phyloP scores from a whole-genome alignment of 306 rosid genomes.

The Lotus japonicus region DNA sequence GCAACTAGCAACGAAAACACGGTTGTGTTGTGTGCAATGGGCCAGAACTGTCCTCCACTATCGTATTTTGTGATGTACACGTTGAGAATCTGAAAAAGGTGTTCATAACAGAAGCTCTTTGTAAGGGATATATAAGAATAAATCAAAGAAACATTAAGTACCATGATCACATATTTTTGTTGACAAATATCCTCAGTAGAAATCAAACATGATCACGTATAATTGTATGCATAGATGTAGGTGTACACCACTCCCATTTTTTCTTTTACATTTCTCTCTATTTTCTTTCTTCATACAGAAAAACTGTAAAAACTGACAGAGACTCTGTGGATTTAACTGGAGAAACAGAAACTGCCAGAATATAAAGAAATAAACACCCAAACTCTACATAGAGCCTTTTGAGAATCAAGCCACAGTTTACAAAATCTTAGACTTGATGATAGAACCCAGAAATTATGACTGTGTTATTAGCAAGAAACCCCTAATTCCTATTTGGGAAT shows the following conservation, averaged over 20 bases:
- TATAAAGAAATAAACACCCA: too few relatives aligned
- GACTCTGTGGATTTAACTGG: too few relatives aligned
- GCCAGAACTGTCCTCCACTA: conserved; percentile 76
- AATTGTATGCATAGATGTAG: background rate
- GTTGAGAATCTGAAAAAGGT: conserved; percentile 58
- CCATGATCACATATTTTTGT: background rate
- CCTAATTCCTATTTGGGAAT: too few relatives aligned
- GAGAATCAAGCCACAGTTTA: too few relatives aligned
- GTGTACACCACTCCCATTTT: background rate
- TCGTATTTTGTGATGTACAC: conserved; percentile 72
- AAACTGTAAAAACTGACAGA: too few relatives aligned
- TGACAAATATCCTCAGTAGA: conserved; percentile 8
- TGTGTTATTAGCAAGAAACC: too few relatives aligned
- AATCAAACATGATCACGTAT: background rate
- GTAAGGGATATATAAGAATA: background rate
- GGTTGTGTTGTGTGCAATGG: conserved; percentile 67
- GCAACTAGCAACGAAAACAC: conserved; percentile 61
- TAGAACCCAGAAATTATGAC: too few relatives aligned
- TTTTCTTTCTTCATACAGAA: too few relatives aligned
- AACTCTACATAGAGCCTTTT: too few relatives aligned
- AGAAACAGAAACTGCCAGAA: too few relatives aligned
- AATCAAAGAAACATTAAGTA: conserved; percentile 3
- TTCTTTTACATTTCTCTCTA: too few relatives aligned
- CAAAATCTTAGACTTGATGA: too few relatives aligned
- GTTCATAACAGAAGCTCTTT: background rate